Base-by-base conservation (phyloP, 768 basidiomycete species). In the Exsudoporus frostii region DNA sequence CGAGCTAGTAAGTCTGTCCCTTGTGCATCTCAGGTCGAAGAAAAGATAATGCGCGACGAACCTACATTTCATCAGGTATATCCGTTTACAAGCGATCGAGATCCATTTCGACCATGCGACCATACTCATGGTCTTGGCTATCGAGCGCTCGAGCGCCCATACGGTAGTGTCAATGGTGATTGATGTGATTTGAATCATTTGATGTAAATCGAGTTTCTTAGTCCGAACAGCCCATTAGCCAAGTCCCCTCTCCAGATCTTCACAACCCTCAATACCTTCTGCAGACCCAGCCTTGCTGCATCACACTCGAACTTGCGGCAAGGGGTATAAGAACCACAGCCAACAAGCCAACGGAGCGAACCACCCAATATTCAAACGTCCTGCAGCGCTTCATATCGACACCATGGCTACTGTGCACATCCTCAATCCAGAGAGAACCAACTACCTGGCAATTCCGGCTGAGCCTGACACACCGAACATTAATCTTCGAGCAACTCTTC, bases 321-420 rank as follows among this genome's bases (percentile, higher is more conserved):
- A 24, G 34, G 37, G 49, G 27, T 62, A 62, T 54, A 62, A 61
- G n/a, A 20, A 47, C 34, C 41, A 38, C 10, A 17, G 8, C 45
- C 8, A 50, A 38, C 19, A 33, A 27, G 24, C 17, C 33, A 38
- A 37, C 27, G 22, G 34, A 34, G 17, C 32, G 6, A 50, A 47
- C 51, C 15, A 11, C 48, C 25, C 43, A 27, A 34, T 5, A 32
- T 34, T 29, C 25, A 37, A 20, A 38, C 45, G 3, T 41, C 45
- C n/a, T 29, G 5, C 13, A 40, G 6, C 22, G 3, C 15, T 32
- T 20, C 8, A 5, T 2, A 25, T 27, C 11, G 19, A 22, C 20
- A 7, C 15, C 33, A 62, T 62, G 60, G 53, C 60, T 11, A 6
- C 60, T 20, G 14, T 22, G 14, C 22, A 20, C 11, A n/a, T 48